Evolutionary conservation across 208 protist genomes (phyloP).

Genomic region (Acanthamoeba healyi): DNA sequence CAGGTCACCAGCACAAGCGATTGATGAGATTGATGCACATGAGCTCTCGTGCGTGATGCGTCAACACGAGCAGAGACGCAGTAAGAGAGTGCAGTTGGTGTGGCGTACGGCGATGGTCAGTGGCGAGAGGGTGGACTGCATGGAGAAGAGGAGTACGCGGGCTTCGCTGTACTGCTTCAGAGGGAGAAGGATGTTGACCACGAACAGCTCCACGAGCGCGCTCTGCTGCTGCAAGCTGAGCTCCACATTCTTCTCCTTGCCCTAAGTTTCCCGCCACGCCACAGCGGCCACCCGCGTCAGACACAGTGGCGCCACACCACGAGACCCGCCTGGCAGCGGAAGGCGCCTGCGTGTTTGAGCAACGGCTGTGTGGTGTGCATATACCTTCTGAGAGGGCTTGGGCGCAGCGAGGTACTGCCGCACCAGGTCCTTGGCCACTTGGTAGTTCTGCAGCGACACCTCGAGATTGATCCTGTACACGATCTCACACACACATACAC

Average conservation of each 20-base stretch:
- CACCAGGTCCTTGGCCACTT: not conserved
- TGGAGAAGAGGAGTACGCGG: not conserved
- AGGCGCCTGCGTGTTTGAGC: too few species aligned
- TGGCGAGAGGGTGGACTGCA: not conserved
- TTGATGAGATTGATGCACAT: too few species aligned
- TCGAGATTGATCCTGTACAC: not conserved
- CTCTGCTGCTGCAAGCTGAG: not conserved
- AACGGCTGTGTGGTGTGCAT: too few species aligned
- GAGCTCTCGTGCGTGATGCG: too few species aligned
- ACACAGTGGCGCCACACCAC: too few species aligned
- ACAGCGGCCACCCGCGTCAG: too few species aligned
- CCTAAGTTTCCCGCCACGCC: too few species aligned
- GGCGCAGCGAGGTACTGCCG: not conserved
- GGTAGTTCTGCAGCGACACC: not conserved
- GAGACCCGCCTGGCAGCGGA: too few species aligned
- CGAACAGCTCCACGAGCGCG: not conserved
- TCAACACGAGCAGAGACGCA: too few species aligned
- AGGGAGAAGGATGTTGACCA: not conserved
- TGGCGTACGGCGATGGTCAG: not conserved
- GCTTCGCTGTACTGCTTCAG: not conserved
- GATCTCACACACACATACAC: too few species aligned
- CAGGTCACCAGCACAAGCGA: too few species aligned
- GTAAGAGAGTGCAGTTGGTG: not conserved
- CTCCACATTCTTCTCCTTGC: slow-evolving; percentile 4
- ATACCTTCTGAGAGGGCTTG: slow-evolving; percentile 14